These are phyloP conservation scores for Trichoderma harzianum DNA, from an alignment of 2,329 filamentous ascomycete species.

Conservation along the genomic window DNA sequence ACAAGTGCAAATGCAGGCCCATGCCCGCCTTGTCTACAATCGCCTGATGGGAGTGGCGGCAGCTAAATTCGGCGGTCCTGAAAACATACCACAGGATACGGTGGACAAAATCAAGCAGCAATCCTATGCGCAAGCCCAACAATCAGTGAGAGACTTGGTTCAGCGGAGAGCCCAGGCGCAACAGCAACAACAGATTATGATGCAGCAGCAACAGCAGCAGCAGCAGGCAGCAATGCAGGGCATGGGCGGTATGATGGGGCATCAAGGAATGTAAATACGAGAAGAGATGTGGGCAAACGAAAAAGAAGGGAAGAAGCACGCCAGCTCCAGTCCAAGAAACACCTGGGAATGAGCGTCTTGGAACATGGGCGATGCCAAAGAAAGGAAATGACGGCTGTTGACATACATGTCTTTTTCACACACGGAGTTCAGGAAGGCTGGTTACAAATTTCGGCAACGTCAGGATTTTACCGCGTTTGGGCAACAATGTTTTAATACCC, in stretches of 20 bases:
- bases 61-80: conserved; percentile 39
- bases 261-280: conserved; percentile 43
- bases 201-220: conserved; percentile 33
- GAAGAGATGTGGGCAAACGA: not conserved
- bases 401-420: conserved; percentile 1
- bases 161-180: conserved; percentile 36
- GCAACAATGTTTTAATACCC: conserved; percentile 31
- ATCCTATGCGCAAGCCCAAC: conserved; percentile 40
- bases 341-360: not conserved
- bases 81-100: conserved; percentile 46
- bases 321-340: not conserved
- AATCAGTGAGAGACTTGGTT: conserved; percentile 32
- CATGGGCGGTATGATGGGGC: conserved; percentile 54
- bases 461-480: conserved; percentile 20
- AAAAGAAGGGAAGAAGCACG: not conserved
- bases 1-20: conserved; percentile 9
- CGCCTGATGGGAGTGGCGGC: conserved; percentile 35
- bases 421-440: conserved; percentile 8
- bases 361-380: not conserved
- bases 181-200: conserved; percentile 39
- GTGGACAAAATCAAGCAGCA: conserved; percentile 43
- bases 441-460: conserved; percentile 16
- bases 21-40: conserved; percentile 38
- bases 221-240: conserved; percentile 47
- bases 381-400: not conserved